A percentile compares a stretch with the other conserved stretches of the same genome.
phyloP scores from a whole-genome alignment of 1,284 basidiomycete genomes.

The Testicularia cyperi region DNA sequence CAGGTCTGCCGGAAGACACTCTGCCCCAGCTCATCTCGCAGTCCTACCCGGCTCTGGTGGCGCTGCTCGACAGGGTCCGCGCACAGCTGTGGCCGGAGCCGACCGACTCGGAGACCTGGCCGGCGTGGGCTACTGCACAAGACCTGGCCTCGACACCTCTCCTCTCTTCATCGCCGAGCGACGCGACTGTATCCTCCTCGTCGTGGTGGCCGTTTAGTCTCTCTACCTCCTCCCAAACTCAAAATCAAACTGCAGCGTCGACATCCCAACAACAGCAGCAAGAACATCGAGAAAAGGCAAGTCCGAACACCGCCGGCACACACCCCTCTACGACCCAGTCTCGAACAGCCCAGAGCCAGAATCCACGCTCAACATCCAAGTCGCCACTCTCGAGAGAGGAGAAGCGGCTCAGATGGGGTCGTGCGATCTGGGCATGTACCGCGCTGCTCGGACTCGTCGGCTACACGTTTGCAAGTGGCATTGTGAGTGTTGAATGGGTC shows the following conservation, averaged over 20 bases:
- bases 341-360: too few species aligned
- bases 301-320: slow-evolving; percentile 28
- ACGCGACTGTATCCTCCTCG: slow-evolving; percentile 1
- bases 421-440: slow-evolving; percentile 38
- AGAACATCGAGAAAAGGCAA: slow-evolving; percentile 15
- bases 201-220: slow-evolving; percentile 22
- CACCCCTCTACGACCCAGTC: too few species aligned
- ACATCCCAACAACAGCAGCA: neutral
- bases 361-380: too few species aligned
- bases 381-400: too few species aligned
- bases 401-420: slow-evolving; percentile 26
- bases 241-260: too few species aligned
- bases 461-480: slow-evolving; percentile 46
- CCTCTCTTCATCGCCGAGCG: neutral
- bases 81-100: slow-evolving; percentile 12
- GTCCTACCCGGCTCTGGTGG: slow-evolving; percentile 19
- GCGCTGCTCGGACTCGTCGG: slow-evolving; percentile 45
- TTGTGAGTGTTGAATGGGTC: slow-evolving; percentile 42
- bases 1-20: slow-evolving; percentile 19
- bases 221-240: too few species aligned
- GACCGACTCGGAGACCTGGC: neutral
- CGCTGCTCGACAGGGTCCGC: slow-evolving; percentile 11
- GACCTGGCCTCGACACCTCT: slow-evolving; percentile 4
- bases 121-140: slow-evolving; percentile 8
- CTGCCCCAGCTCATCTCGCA: slow-evolving; percentile 15